Percentiles rank a stretch among this genome's conserved stretches.
phyloP scores from a whole-genome alignment of 192 early-diverging fungal species.

The Linnemannia exigua region DNA sequence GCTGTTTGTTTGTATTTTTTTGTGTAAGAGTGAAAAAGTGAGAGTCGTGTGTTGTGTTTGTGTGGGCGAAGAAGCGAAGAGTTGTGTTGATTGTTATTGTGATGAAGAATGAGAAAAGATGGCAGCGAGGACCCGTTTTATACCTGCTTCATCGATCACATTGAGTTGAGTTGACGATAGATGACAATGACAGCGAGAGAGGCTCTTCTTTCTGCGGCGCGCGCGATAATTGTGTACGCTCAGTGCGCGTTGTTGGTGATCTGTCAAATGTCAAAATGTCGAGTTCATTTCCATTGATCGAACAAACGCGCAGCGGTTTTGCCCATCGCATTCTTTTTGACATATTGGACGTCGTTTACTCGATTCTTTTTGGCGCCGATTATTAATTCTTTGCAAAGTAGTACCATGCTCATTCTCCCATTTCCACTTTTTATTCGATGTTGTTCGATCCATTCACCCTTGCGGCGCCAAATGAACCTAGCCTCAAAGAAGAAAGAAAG shows the following conservation, averaged over 20 bases:
- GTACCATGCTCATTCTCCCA: background rate
- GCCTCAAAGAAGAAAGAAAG: background rate
- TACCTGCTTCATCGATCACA: background rate
- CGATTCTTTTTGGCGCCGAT: background rate
- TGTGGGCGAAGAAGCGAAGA: background rate
- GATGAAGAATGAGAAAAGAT: background rate
- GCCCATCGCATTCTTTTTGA: background rate
- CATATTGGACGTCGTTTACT: background rate
- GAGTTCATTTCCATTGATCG: background rate
- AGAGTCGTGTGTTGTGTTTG: background rate
- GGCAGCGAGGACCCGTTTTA: background rate
- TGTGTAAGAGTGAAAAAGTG: background rate
- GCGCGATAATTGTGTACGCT: background rate
- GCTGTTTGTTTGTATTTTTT: background rate
- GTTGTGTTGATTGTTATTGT: background rate
- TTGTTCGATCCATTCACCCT: background rate
- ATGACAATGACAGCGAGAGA: background rate
- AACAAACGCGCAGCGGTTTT: background rate
- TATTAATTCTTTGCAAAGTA: background rate
- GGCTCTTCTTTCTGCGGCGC: background rate
- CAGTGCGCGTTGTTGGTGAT: background rate
- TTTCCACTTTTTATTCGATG: background rate
- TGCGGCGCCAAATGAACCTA: background rate
- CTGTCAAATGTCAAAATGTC: background rate
- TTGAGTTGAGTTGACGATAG: background rate